Conservation (phyloP, 306 rosid genomes). For the Cucurbita ficifolia region DNA sequence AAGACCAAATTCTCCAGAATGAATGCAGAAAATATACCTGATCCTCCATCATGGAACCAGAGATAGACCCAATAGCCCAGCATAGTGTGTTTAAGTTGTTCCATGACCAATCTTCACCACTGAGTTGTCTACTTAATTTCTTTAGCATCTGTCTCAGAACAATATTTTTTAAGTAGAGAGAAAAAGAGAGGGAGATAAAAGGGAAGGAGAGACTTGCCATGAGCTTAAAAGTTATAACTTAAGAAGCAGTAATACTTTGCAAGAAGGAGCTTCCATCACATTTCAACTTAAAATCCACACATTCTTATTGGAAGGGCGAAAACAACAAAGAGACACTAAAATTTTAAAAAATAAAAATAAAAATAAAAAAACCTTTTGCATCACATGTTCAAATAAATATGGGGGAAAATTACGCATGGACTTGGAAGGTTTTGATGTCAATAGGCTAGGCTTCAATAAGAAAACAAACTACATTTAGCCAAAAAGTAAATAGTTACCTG, state of each 20-base stretch:
- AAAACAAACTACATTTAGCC: not conserved
- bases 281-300: not conserved
- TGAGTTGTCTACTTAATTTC: slow-evolving; percentile 82
- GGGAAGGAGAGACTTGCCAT: not conserved
- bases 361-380: not conserved
- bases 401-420: not conserved
- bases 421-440: not conserved
- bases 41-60: slow-evolving; percentile 97
- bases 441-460: not conserved
- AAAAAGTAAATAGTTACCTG: slow-evolving; percentile 34
- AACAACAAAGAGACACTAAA: not conserved
- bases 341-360: too few relatives aligned
- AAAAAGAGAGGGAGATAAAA: not conserved
- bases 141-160: slow-evolving; percentile 58
- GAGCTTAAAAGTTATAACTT: not conserved
- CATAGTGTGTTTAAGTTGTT: slow-evolving; percentile 91
- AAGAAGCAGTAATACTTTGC: not conserved
- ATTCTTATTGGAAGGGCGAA: too few relatives aligned
- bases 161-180: not conserved
- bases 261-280: not conserved
- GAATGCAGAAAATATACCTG: slow-evolving; percentile 40
- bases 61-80: slow-evolving; percentile 99
- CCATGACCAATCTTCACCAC: slow-evolving; percentile 99
- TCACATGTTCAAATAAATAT: not conserved
- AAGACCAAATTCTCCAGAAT: not conserved